phyloP scores from a whole-genome alignment of 176 grass and related monocot genomes.

The Oryza glumipatula region DNA sequence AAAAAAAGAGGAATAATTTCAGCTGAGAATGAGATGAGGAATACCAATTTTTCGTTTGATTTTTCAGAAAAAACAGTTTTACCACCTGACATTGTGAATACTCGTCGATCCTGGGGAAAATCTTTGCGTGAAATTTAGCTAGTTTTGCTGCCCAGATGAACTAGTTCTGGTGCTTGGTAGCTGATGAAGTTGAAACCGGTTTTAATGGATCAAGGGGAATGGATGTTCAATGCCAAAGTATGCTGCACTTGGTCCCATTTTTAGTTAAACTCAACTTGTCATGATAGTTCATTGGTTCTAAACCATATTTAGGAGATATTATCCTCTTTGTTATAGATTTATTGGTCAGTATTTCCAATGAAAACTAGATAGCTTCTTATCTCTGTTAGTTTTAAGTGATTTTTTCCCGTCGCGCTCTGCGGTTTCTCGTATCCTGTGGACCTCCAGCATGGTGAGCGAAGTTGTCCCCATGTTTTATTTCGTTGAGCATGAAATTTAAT shows the following conservation, averaged over 20 bases:
- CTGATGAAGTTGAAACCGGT: not conserved
- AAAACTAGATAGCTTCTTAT: no score
- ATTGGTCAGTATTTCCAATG: not conserved
- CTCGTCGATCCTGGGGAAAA: not conserved
- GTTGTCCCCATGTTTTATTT: no score
- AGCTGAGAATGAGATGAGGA: constrained; percentile 38
- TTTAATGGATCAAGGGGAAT: not conserved
- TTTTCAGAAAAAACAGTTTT: not conserved
- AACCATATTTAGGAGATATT: not conserved
- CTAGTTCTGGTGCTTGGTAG: not conserved
- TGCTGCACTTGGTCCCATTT: not conserved
- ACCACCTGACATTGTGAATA: constrained; percentile 17
- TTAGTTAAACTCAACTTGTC: not conserved
- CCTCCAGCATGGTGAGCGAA: no score
- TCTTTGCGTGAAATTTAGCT: not conserved
- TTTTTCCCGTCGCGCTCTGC: no score
- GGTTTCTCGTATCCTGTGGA: no score
- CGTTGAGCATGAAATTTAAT: no score
- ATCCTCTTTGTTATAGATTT: not conserved
- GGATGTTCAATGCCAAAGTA: not conserved
- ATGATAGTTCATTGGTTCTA: not conserved
- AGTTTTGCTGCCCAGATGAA: not conserved
- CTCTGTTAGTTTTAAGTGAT: no score
- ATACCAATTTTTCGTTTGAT: not conserved
- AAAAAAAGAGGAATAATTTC: constrained; percentile 33